These are phyloP conservation scores for Brettanomyces anomalus DNA, from an alignment of 805 yeast species.

Conservation along the genomic window DNA sequence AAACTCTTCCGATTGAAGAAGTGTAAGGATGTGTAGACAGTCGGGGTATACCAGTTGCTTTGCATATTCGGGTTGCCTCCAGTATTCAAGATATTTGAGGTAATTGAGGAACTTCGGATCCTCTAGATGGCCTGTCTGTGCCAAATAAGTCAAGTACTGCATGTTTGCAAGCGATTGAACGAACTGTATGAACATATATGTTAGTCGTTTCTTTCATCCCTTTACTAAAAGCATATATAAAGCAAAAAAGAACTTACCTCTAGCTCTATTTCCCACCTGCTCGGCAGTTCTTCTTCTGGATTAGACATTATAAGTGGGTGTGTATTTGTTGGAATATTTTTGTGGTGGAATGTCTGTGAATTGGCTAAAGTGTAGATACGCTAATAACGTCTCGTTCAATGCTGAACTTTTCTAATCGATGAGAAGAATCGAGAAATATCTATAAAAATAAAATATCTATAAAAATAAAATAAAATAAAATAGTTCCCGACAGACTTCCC, in stretches of 20 bases:
- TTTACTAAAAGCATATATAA: background rate
- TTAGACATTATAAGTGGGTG: background rate
- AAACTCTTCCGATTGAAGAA: slow-evolving; percentile 46
- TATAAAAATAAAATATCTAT: too few species aligned
- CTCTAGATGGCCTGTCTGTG: slow-evolving; percentile 72
- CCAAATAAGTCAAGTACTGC: slow-evolving; percentile 77
- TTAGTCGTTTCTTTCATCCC: background rate
- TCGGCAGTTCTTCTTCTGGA: slow-evolving; percentile 37
- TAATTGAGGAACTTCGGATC: slow-evolving; percentile 67
- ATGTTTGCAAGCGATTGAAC: slow-evolving; percentile 89
- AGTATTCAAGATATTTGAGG: slow-evolving; percentile 73
- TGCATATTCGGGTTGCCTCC: slow-evolving; percentile 68
- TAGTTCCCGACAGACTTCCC: too few species aligned
- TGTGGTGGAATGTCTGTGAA: too few species aligned
- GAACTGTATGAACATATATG: slow-evolving; percentile 35
- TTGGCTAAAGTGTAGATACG: too few species aligned
- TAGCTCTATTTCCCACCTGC: slow-evolving; percentile 81
- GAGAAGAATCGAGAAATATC: too few species aligned
- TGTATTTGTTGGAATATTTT: too few species aligned
- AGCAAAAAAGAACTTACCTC: slow-evolving; percentile 58
- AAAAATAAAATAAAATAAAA: too few species aligned
- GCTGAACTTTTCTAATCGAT: too few species aligned
- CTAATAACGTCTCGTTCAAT: too few species aligned
- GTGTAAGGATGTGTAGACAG: slow-evolving; percentile 69
- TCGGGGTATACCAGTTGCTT: slow-evolving; percentile 77